phyloP scores from a whole-genome alignment of 192 early-diverging fungal genomes.

The Pilaira anomala region DNA sequence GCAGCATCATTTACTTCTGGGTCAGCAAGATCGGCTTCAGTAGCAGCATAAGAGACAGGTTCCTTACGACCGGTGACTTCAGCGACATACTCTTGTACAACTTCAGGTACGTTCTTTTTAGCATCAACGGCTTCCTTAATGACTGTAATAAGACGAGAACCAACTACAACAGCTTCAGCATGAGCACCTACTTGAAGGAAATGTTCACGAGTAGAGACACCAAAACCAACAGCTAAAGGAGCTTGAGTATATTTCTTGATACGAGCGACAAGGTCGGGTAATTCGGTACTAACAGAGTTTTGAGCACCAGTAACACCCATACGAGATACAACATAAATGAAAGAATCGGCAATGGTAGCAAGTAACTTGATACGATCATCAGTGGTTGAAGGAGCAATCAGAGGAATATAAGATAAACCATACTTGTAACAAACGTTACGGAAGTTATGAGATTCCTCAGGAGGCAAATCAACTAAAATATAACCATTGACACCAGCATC shows the following conservation, averaged over 20 bases:
- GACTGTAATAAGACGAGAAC: slow-evolving; percentile 83
- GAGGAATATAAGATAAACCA: slow-evolving; percentile 42
- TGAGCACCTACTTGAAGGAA: slow-evolving; percentile 80
- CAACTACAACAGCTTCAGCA: slow-evolving; percentile 96
- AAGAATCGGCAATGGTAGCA: slow-evolving; percentile 80
- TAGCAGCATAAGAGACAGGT: slow-evolving; percentile 34
- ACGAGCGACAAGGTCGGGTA: slow-evolving; percentile 69
- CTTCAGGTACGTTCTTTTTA: slow-evolving; percentile 33
- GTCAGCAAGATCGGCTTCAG: slow-evolving; percentile 34
- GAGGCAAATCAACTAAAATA: slow-evolving; percentile 96
- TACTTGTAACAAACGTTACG: slow-evolving; percentile 66
- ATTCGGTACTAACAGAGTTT: slow-evolving; percentile 58
- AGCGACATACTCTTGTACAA: slow-evolving; percentile 44
- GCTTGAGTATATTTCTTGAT: slow-evolving; percentile 77
- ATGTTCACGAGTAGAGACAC: slow-evolving; percentile 87
- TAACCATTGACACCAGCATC: slow-evolving; percentile 90
- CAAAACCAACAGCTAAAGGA: slow-evolving; percentile 96
- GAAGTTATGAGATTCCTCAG: slow-evolving; percentile 91
- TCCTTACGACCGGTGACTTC: slow-evolving; percentile 43
- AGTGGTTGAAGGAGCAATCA: slow-evolving; percentile 88
- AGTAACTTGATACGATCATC: slow-evolving; percentile 78
- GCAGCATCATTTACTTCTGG: slow-evolving; percentile 14
- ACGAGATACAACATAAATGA: slow-evolving; percentile 93
- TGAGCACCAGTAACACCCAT: slow-evolving; percentile 93
- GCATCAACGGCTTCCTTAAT: slow-evolving; percentile 58